Evolutionary conservation across 2,329 filamentous ascomycete species (phyloP), one percentile per base, ranked within the genome.

Genomic region (Penicillium sp.): DNA sequence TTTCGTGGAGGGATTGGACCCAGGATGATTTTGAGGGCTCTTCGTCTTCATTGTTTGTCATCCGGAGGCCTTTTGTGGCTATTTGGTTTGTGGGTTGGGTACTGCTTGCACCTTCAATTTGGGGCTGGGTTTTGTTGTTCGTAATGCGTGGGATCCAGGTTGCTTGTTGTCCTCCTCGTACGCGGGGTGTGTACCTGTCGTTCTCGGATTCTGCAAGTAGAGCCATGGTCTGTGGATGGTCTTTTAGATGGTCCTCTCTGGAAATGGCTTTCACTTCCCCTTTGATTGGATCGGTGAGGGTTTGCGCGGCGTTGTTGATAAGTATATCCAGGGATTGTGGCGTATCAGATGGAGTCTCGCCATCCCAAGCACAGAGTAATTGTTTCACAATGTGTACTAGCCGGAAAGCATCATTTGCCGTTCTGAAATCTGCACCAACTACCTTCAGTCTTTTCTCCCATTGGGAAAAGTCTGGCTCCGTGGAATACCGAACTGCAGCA

Each of bases 251-350:
- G 19, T 57, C 55, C 42, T 72, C 70, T n/a, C 63, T 57, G 15
- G 59, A 47, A 10, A 76, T 65, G 0, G 70, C 70, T 21, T 29
- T 60, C n/a, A 64, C 39, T 45, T 76, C 73, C 31, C 65, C 69
- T 36, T 60, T 56, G 10, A 73, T 42, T 8, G 70, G 68, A 43
- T 77, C 75, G 0, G 73, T 75, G 39, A 75, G 57, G 1, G 73
- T 76, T 59, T 76, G 74, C 4, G 75, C 74, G 1, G 75, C 75
- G 49, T 77, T 77, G 48, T 76, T 77, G 61, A 77, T 68, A 44
- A 77, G 50, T 7, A 77, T 66, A 57, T 75, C 65, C 10, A 77
- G 60, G 19, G 44, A 9, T 29, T 12, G 31, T 4, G 13, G 38
- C 5, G 41, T 21, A 2, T 13, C 19, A 12, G 44, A 35, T 17